Evolutionary conservation across 2,329 filamentous ascomycete genomes (phyloP).

Genomic region (Sporothrix pallida): DNA sequence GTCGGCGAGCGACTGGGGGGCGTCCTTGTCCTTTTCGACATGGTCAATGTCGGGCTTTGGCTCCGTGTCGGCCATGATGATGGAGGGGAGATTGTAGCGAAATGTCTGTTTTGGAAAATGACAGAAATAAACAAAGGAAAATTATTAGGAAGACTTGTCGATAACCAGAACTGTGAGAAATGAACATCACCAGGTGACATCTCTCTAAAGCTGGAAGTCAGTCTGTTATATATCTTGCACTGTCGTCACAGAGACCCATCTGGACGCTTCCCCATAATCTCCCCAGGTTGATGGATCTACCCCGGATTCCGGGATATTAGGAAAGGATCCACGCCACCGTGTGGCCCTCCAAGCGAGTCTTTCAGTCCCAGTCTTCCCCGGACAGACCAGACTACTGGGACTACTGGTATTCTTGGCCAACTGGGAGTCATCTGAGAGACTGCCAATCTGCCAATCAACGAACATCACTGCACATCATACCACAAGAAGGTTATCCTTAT

Average conservation of each 20-base stretch:
- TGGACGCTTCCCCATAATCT: not conserved
- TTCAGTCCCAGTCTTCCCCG: not conserved
- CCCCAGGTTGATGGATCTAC: not conserved
- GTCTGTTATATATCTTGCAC: not conserved
- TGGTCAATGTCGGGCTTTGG: not conserved
- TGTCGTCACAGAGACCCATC: not conserved
- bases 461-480: not conserved
- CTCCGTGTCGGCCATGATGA: not conserved
- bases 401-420: too few relatives aligned
- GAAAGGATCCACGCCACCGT: not conserved
- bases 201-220: not conserved
- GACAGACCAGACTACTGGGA: not conserved
- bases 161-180: not conserved
- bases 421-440: too few relatives aligned
- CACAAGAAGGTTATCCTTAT: not conserved
- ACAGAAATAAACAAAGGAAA: not conserved
- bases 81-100: not conserved
- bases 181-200: not conserved
- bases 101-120: not conserved
- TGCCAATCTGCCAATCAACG: too few relatives aligned
- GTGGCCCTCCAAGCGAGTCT: too few relatives aligned
- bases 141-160: not conserved
- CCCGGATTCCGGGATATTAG: not conserved
- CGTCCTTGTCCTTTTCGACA: not conserved
- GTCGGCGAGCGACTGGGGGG: not conserved